Evolutionary conservation across 805 yeast species (phyloP).

Genomic region (Yamadazyma kitorensis): DNA sequence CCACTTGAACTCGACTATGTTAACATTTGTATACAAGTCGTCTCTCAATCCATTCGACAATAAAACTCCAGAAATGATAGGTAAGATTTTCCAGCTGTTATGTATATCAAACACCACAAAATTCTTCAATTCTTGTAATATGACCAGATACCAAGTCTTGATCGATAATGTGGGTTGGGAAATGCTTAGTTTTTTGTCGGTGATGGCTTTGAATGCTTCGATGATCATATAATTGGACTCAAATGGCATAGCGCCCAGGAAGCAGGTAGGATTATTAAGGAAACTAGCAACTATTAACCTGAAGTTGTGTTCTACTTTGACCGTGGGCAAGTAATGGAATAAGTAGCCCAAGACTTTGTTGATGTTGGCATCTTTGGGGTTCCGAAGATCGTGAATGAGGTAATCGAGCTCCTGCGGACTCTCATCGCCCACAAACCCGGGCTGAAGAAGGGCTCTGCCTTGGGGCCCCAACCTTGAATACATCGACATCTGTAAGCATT

Average conservation of each 20-base stretch:
- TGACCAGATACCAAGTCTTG: slow-evolving; percentile 38
- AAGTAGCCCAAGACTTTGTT: slow-evolving; percentile 42
- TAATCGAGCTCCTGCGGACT: slow-evolving; percentile 45
- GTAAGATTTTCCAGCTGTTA: slow-evolving; percentile 47
- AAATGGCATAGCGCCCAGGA: slow-evolving; percentile 20
- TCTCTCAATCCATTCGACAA: slow-evolving; percentile 35
- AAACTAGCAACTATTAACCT: slow-evolving; percentile 43
- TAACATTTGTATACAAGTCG: slow-evolving; percentile 26
- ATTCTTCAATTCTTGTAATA: slow-evolving; percentile 32
- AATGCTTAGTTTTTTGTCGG: slow-evolving; percentile 43
- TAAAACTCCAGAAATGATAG: slow-evolving; percentile 45
- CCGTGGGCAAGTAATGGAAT: slow-evolving; percentile 49
- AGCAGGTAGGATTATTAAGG: slow-evolving; percentile 40
- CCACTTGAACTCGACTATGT: slow-evolving; percentile 24
- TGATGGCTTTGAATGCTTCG: slow-evolving; percentile 47
- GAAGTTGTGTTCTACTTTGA: slow-evolving; percentile 47
- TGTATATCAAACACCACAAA: slow-evolving; percentile 23
- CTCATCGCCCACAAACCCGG: not conserved
- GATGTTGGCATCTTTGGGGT: slow-evolving; percentile 34
- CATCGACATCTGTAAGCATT: slow-evolving; percentile 8
- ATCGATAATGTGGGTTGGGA: slow-evolving; percentile 49
- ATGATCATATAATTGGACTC: slow-evolving; percentile 36
- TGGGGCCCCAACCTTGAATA: slow-evolving; percentile 15
- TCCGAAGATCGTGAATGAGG: slow-evolving; percentile 41
- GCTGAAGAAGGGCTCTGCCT: slow-evolving; percentile 6